Evolutionary conservation across 2,329 filamentous ascomycete genomes (phyloP).

Genomic region (Fusarium verrucosum): DNA sequence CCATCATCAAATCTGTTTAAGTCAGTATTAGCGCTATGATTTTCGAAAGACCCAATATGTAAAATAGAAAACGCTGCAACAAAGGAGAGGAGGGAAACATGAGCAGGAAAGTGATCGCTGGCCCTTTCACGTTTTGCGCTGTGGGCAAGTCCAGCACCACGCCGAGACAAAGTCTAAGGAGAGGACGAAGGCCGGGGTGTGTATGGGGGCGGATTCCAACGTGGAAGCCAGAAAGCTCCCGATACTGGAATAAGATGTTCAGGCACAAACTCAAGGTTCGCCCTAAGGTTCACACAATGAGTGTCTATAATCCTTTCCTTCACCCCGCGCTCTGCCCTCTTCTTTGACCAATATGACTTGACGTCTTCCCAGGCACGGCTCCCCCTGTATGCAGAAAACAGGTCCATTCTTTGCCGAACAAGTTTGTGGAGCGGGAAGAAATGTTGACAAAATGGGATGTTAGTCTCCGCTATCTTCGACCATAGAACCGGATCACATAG

Average conservation of each 20-base stretch:
- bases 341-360: background rate
- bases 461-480: no score
- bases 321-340: no score
- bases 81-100: background rate
- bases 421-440: background rate
- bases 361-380: background rate
- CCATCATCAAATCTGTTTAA: conserved; percentile 65
- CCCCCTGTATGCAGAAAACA: no score
- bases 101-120: background rate
- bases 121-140: background rate
- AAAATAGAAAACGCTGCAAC: conserved; percentile 2
- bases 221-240: no score
- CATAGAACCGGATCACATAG: no score
- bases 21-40: conserved; percentile 19
- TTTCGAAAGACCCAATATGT: background rate
- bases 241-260: no score
- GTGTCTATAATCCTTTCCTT: background rate
- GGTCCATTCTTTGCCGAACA: background rate
- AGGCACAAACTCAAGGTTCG: no score
- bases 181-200: no score
- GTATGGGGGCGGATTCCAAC: no score
- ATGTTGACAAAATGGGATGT: background rate
- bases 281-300: no score
- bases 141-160: background rate
- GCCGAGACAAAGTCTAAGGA: no score